Evolutionary conservation across 192 early-diverging fungal species (phyloP).

Genomic region (Phlyctochytrium planicorne): DNA sequence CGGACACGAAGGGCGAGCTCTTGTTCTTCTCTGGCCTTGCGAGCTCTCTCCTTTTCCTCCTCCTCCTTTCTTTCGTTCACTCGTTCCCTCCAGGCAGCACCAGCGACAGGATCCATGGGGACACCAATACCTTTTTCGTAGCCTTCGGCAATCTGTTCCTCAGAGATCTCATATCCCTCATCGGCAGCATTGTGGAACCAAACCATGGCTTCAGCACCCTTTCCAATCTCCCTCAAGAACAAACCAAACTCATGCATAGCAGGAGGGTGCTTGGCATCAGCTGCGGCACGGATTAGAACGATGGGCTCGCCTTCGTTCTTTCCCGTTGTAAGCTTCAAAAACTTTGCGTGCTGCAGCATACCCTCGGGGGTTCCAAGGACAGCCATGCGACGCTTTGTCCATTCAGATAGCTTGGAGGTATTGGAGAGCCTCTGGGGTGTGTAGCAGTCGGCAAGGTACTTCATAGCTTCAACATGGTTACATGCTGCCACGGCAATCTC

Average conservation of each 20-base stretch:
- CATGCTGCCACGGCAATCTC: conserved; percentile 20
- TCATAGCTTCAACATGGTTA: conserved; percentile 24
- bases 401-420: conserved; percentile 24
- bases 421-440: conserved; percentile 11
- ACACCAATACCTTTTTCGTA: conserved; percentile 26
- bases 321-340: conserved; percentile 10
- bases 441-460: conserved; percentile 17
- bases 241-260: conserved; percentile 29
- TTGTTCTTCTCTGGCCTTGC: background rate
- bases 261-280: conserved; percentile 22
- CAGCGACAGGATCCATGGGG: conserved; percentile 15
- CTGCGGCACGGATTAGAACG: conserved; percentile 24
- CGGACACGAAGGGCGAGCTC: conserved; percentile 4
- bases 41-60: background rate
- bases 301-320: conserved; percentile 16
- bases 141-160: conserved; percentile 28
- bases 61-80: conserved; percentile 11
- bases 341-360: conserved; percentile 23
- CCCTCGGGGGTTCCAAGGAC: conserved; percentile 15
- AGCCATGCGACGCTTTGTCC: conserved; percentile 8
- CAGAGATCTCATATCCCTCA: conserved; percentile 10
- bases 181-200: conserved; percentile 29
- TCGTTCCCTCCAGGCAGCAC: conserved; percentile 24
- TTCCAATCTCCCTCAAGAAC: conserved; percentile 20
- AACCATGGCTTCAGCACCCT: conserved; percentile 26